These are phyloP conservation scores for Hymenoscyphus repandus DNA, from an alignment of 2,329 filamentous ascomycete genomes.

Conservation along the genomic window DNA sequence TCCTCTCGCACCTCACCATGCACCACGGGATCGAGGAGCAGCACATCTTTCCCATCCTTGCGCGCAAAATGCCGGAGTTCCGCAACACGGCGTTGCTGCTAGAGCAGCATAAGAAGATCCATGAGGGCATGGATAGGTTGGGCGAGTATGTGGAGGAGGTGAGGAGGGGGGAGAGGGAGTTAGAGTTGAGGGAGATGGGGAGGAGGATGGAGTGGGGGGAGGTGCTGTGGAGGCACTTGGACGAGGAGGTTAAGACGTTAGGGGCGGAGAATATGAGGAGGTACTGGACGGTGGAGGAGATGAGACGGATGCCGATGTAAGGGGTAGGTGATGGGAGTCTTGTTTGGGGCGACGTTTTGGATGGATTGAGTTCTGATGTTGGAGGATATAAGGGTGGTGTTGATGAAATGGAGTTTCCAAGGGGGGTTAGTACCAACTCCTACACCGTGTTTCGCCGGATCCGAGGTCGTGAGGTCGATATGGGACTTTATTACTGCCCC, in stretches of 20 bases:
- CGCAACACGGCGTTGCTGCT: conserved; percentile 57
- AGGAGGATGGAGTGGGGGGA: conserved; percentile 74
- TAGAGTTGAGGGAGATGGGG: conserved; percentile 51
- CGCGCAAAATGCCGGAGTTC: conserved; percentile 75
- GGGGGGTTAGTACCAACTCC: too few relatives aligned
- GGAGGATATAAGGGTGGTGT: too few relatives aligned
- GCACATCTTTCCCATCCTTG: conserved; percentile 74
- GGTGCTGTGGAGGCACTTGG: conserved; percentile 77
- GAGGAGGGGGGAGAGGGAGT: conserved; percentile 54
- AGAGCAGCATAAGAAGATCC: conserved; percentile 73
- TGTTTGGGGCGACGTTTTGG: too few relatives aligned
- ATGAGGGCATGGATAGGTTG: conserved; percentile 65
- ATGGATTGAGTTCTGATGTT: too few relatives aligned
- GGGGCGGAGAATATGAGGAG: conserved; percentile 82
- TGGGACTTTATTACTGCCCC: too few relatives aligned
- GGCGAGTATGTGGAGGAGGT: conserved; percentile 61
- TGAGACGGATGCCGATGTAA: conserved; percentile 60
- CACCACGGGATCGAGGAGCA: conserved; percentile 83
- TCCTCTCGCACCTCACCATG: conserved; percentile 62
- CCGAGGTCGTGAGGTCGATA: too few relatives aligned
- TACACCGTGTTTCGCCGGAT: too few relatives aligned
- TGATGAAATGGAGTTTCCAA: too few relatives aligned
- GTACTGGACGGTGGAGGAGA: conserved; percentile 75
- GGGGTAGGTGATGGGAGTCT: not conserved
- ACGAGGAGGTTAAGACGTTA: conserved; percentile 75